Conservation (phyloP, 257 asterid species). For the Coffea eugenioides region DNA sequence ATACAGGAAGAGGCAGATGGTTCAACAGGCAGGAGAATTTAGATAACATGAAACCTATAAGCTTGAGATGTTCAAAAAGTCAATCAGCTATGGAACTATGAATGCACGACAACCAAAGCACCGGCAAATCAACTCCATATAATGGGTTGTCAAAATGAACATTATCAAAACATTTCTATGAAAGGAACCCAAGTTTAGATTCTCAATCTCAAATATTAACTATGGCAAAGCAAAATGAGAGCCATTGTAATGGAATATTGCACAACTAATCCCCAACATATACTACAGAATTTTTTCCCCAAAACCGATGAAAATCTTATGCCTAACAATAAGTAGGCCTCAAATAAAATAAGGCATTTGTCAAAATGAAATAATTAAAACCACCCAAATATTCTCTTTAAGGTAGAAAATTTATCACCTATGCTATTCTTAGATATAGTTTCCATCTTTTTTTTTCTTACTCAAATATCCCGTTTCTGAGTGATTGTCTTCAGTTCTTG, state of each 20-base stretch:
- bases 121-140: not conserved
- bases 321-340: not conserved
- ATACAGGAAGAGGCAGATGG: not conserved
- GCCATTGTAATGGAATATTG: not conserved
- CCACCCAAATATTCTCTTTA: not conserved
- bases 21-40: constrained; percentile 2
- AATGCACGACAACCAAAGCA: not conserved
- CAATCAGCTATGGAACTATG: not conserved
- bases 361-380: not conserved
- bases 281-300: not conserved
- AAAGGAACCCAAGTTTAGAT: not conserved
- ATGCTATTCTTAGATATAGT: not conserved
- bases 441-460: not conserved
- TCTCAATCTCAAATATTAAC: not conserved
- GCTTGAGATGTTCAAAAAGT: constrained; percentile 1
- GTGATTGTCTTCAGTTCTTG: not conserved
- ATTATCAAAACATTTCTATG: not conserved
- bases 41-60: not conserved
- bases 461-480: not conserved
- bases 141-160: not conserved
- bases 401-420: not conserved
- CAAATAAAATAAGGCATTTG: not conserved
- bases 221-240: not conserved
- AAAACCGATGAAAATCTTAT: not conserved
- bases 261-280: not conserved